Evolutionary conservation across 2,329 filamentous ascomycete genomes (phyloP).

Genomic region (Pseudophaeomoniella oleicola): DNA sequence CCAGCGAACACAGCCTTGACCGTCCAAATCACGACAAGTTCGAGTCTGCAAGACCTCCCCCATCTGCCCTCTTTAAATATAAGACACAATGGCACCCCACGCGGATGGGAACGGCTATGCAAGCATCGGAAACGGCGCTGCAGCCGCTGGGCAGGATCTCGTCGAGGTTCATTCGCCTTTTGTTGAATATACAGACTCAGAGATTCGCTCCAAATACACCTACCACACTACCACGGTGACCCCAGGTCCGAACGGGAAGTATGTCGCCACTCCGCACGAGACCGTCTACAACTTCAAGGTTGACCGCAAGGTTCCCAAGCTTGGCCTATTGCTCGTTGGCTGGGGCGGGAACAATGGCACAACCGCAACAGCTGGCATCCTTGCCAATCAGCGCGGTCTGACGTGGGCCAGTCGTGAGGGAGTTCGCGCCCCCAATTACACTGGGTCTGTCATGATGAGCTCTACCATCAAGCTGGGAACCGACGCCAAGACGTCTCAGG

Average conservation of each 20-base stretch:
- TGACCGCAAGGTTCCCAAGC: slow-evolving; percentile 69
- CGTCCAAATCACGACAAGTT: no score
- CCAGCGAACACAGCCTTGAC: no score
- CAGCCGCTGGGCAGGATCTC: slow-evolving; percentile 20
- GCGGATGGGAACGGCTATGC: slow-evolving; percentile 48
- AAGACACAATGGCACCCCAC: slow-evolving; percentile 90
- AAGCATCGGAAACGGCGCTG: slow-evolving; percentile 28
- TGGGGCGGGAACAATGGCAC: slow-evolving; percentile 98
- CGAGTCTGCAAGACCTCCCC: no score
- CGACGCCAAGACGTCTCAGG: slow-evolving; percentile 66
- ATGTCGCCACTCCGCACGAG: slow-evolving; percentile 72
- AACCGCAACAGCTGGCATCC: slow-evolving; percentile 90
- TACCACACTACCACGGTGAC: slow-evolving; percentile 86
- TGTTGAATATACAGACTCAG: slow-evolving; percentile 72
- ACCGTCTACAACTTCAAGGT: slow-evolving; percentile 96
- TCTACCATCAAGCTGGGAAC: slow-evolving; percentile 95
- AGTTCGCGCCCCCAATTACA: slow-evolving; percentile 79
- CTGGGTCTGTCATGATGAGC: slow-evolving; percentile 91
- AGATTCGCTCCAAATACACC: slow-evolving; percentile 88
- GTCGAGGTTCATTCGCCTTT: slow-evolving; percentile 78
- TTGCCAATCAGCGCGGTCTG: slow-evolving; percentile 80
- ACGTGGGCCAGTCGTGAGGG: slow-evolving; percentile 92
- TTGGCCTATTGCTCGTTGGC: slow-evolving; percentile 93
- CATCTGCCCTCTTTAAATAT: no score
- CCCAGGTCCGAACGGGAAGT: slow-evolving; percentile 56